Conservation (phyloP, 352 stramenopile genomes). For the Phytopythium montanum region DNA sequence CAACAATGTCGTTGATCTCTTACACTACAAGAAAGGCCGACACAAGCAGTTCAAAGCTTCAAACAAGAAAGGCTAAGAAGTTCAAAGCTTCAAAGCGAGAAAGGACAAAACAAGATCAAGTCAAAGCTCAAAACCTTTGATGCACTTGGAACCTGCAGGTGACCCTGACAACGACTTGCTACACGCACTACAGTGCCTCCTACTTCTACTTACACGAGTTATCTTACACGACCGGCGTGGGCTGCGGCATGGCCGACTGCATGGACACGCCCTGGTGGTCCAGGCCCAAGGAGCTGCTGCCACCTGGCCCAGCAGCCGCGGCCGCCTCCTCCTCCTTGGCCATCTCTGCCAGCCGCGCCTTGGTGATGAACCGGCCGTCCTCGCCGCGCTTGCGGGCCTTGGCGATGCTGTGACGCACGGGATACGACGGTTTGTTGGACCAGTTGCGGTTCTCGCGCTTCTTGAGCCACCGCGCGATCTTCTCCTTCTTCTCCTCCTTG, state of each 20-base stretch:
- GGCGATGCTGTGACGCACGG: slow-evolving; percentile 77
- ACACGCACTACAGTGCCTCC: background rate
- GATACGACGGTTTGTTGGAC: slow-evolving; percentile 85
- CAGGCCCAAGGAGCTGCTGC: slow-evolving; percentile 10
- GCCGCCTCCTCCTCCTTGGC: slow-evolving; percentile 49
- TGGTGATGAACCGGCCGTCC: slow-evolving; percentile 82
- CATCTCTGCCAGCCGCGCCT: slow-evolving; percentile 70
- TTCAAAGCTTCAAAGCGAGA: too few species aligned
- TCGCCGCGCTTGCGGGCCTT: slow-evolving; percentile 81
- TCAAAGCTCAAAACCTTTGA: background rate
- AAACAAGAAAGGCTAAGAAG: too few species aligned
- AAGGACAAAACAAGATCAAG: too few species aligned
- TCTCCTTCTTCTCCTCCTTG: slow-evolving; percentile 83
- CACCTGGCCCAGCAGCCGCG: slow-evolving; percentile 13
- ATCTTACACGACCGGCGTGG: slow-evolving; percentile 29
- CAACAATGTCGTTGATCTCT: too few species aligned
- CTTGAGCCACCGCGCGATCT: slow-evolving; percentile 81
- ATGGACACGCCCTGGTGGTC: slow-evolving; percentile 5
- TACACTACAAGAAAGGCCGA: too few species aligned
- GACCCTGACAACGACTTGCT: background rate
- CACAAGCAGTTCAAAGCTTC: too few species aligned
- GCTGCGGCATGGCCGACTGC: slow-evolving; percentile 21
- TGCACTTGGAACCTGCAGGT: background rate
- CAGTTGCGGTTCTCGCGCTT: slow-evolving; percentile 83
- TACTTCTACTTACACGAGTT: slow-evolving; percentile 5